Evolutionary conservation across 495 filamentous ascomycete species (phyloP).

Genomic region (Pseudoneurospora amorphoporcata): DNA sequence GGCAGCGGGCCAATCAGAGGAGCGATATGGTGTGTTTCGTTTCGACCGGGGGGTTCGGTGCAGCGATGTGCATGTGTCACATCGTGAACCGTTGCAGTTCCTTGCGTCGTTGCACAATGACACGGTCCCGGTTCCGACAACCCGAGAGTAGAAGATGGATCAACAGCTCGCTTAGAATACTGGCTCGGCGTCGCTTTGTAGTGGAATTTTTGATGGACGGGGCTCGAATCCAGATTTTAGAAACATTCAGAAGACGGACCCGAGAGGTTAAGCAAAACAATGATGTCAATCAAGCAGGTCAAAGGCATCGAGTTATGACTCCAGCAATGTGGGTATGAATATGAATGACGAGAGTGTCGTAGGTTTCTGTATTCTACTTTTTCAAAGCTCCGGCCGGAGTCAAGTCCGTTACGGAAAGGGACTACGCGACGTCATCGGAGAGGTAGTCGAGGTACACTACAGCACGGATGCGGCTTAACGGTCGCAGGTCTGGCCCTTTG

Average conservation of each 20-base stretch:
- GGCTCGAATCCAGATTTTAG: not conserved
- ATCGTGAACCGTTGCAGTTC: not conserved
- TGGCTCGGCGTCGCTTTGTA: not conserved
- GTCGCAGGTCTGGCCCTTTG: not conserved
- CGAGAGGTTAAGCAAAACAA: not conserved
- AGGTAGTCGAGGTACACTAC: not conserved
- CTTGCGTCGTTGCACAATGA: not conserved
- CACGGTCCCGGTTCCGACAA: not conserved
- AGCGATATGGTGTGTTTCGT: not conserved
- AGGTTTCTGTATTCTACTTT: not conserved
- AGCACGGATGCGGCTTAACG: not conserved
- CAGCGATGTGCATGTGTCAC: not conserved
- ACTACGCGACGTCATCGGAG: not conserved
- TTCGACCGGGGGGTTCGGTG: not conserved
- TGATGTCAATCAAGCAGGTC: not conserved
- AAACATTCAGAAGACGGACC: not conserved
- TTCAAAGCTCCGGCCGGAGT: not conserved
- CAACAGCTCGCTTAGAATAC: not conserved
- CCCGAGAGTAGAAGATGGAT: not conserved
- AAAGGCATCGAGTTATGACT: not conserved
- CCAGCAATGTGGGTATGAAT: not conserved
- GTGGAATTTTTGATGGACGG: not conserved
- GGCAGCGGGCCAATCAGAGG: constrained; percentile 8
- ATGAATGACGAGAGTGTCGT: not conserved
- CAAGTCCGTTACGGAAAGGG: not conserved